A percentile compares a stretch with the other conserved stretches of the same genome.
Evolutionary conservation across 2,329 filamentous ascomycete species (phyloP).

Genomic region (Ophiostoma sp.): DNA sequence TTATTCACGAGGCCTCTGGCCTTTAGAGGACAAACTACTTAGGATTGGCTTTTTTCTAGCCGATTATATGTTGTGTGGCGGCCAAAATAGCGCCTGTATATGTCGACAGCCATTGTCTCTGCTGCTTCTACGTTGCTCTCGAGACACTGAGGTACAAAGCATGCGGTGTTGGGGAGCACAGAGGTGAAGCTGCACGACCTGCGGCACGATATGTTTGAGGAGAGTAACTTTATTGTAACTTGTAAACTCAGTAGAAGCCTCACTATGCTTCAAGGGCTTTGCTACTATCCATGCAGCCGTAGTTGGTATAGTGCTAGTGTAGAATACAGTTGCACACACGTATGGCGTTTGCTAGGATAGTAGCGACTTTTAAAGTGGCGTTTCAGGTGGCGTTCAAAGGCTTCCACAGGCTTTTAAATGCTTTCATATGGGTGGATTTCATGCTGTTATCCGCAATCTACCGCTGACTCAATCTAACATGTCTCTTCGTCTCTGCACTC

Average conservation of each 20-base stretch:
- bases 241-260: neutral
- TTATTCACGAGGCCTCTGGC: neutral
- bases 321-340: neutral
- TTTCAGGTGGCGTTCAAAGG: neutral
- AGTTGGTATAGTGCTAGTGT: no score
- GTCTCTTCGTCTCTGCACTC: neutral
- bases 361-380: neutral
- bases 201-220: neutral
- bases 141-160: neutral
- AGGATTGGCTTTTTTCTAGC: neutral
- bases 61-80: neutral
- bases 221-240: neutral
- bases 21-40: neutral
- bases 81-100: neutral
- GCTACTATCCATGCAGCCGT: neutral
- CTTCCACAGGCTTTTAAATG: neutral
- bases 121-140: neutral
- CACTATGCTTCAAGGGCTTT: neutral
- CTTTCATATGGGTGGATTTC: no score
- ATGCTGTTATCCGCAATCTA: neutral
- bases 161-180: neutral
- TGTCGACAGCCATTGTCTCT: neutral
- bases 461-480: neutral
- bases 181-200: neutral
- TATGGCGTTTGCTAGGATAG: neutral